A percentile compares a stretch with the other conserved stretches of the same genome.
phyloP scores from a whole-genome alignment of 2,329 filamentous ascomycete species.

The Colletotrichum lupini region DNA sequence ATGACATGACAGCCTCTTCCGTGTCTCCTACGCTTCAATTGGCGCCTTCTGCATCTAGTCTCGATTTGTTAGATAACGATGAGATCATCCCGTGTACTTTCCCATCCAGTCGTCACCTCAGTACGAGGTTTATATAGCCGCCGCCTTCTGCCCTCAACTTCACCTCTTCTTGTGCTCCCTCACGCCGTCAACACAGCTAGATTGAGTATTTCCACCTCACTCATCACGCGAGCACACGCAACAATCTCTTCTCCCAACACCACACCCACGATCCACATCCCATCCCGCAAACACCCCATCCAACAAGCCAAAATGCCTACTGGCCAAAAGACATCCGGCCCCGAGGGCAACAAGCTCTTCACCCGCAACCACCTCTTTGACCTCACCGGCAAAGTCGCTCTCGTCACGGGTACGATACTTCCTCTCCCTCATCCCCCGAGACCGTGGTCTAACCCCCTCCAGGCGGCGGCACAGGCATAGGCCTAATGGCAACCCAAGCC shows the following conservation, averaged over 20 bases:
- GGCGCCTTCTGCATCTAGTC: not conserved
- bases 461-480: conserved; percentile 71
- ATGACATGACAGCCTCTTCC: not conserved
- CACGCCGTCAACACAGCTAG: not conserved
- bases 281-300: not conserved
- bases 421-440: not conserved
- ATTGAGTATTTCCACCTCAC: not conserved
- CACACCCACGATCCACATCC: not conserved
- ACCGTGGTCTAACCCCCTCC: not conserved
- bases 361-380: conserved; percentile 53
- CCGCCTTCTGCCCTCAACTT: not conserved
- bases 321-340: conserved; percentile 32
- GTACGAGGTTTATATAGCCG: conserved; percentile 13
- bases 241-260: too few relatives aligned
- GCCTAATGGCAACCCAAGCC: conserved; percentile 75
- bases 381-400: conserved; percentile 54
- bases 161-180: not conserved
- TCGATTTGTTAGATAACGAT: conserved; percentile 1
- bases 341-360: conserved; percentile 44
- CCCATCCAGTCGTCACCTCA: not conserved
- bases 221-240: not conserved
- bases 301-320: conserved; percentile 25
- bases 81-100: conserved; percentile 20
- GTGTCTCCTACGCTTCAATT: not conserved
- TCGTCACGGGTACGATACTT: conserved; percentile 53